Evolutionary conservation across 352 stramenopile species (phyloP).

Genomic region (Globisporangium solare): DNA sequence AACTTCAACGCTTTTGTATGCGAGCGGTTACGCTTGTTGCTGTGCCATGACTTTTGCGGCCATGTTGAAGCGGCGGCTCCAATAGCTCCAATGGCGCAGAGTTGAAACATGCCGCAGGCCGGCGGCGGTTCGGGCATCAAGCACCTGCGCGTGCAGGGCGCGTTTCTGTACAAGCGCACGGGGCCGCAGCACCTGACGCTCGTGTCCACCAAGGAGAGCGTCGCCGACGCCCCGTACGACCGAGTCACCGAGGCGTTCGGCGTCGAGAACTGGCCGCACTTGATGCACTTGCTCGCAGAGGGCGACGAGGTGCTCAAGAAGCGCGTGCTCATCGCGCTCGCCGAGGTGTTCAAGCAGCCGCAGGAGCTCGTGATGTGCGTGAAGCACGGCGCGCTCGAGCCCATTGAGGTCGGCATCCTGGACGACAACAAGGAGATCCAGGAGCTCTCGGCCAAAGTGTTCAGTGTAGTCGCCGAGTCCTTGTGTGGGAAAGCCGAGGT

Average conservation of each 20-base stretch:
- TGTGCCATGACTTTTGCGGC: constrained; percentile 1
- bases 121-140: constrained; percentile 22
- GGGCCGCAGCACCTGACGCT: constrained; percentile 55
- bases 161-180: constrained; percentile 63
- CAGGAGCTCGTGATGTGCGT: constrained; percentile 61
- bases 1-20: not conserved
- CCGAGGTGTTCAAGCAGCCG: constrained; percentile 50
- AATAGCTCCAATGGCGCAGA: not conserved
- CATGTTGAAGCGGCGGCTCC: not conserved
- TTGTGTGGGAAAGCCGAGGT: constrained; percentile 34
- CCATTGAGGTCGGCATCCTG: constrained; percentile 41
- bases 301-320: constrained; percentile 43
- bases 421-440: constrained; percentile 34
- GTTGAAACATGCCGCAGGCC: not conserved
- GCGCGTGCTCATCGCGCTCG: constrained; percentile 44
- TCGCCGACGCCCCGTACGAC: constrained; percentile 51
- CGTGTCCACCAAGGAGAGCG: constrained; percentile 42
- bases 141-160: constrained; percentile 50
- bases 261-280: constrained; percentile 60
- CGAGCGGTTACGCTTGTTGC: constrained; percentile 5
- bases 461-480: constrained; percentile 53
- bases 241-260: constrained; percentile 65
- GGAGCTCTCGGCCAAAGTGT: constrained; percentile 41
- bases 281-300: constrained; percentile 55
- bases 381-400: constrained; percentile 49